These are phyloP conservation scores for Mytilinidion resinicola DNA, from an alignment of 495 filamentous ascomycete genomes.

Conservation along the genomic window DNA sequence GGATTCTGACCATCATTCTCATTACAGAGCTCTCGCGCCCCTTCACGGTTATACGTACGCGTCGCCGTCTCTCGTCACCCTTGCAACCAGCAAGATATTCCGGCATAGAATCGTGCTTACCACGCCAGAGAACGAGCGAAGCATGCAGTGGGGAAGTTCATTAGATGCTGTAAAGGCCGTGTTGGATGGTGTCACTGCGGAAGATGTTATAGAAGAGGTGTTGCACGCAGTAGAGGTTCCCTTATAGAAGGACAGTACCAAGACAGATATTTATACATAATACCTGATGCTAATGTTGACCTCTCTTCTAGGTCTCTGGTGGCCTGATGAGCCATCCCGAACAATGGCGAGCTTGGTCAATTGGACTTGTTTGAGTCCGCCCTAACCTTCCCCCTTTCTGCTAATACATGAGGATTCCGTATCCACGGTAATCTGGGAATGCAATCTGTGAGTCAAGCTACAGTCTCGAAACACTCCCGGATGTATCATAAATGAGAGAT, in stretches of 20 bases:
- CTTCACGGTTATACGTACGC: constrained; percentile 76
- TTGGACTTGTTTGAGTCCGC: too few relatives aligned
- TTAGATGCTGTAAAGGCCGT: constrained; percentile 56
- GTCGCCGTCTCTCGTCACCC: constrained; percentile 72
- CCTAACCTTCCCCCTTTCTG: too few relatives aligned
- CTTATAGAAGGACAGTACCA: constrained; percentile 38
- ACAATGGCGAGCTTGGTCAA: too few relatives aligned
- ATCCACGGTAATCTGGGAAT: too few relatives aligned
- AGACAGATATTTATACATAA: neutral
- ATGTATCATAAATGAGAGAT: too few relatives aligned
- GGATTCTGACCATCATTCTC: neutral
- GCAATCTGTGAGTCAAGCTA: too few relatives aligned
- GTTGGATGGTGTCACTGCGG: constrained; percentile 61
- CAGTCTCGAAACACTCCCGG: too few relatives aligned
- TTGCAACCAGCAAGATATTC: constrained; percentile 87
- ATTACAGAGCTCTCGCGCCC: constrained; percentile 58
- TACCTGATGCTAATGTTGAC: too few relatives aligned
- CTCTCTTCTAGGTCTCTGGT: too few relatives aligned
- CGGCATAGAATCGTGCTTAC: constrained; percentile 71
- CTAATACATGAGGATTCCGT: too few relatives aligned
- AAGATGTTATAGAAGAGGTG: constrained; percentile 81
- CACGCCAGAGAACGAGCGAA: constrained; percentile 66
- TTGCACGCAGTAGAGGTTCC: constrained; percentile 64
- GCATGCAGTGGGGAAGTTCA: constrained; percentile 90
- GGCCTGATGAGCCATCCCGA: too few relatives aligned